A percentile compares a stretch with the other conserved stretches of the same genome.
Conservation (phyloP, 305 asterid genomes). For the Fraxinus sp. region DNA sequence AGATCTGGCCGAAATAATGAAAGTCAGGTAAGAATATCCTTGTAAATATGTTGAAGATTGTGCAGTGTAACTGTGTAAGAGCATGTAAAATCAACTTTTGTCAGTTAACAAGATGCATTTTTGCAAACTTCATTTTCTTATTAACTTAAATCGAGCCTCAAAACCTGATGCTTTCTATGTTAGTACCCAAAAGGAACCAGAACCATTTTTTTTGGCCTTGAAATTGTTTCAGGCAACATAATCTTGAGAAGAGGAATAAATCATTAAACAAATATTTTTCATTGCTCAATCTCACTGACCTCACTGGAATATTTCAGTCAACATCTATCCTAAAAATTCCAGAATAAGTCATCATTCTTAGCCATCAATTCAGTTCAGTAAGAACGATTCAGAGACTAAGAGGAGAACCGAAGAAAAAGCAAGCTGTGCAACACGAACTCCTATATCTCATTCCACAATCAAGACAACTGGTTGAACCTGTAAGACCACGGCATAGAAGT, state of each 20-base stretch:
- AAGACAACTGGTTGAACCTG: neutral
- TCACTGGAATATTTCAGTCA: neutral
- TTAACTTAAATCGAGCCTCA: neutral
- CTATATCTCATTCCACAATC: neutral
- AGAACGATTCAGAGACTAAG: neutral
- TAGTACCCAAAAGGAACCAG: neutral
- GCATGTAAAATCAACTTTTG: neutral
- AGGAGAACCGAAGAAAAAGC: neutral
- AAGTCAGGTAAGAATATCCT: neutral
- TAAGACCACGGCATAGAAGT: neutral
- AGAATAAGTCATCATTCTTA: neutral
- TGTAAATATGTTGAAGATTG: neutral
- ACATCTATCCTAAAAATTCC: neutral
- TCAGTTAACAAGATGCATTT: neutral
- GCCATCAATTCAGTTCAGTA: neutral
- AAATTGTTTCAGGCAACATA: neutral
- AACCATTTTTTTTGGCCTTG: neutral
- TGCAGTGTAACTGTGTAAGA: neutral
- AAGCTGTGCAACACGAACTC: neutral
- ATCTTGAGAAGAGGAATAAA: neutral
- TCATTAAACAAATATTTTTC: neutral
- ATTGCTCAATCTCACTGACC: neutral
- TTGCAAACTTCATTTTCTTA: neutral
- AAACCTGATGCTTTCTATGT: neutral
- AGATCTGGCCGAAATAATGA: constrained; percentile 35